Percentiles rank a stretch among this genome's conserved stretches.
phyloP scores from a whole-genome alignment of 78 protist genomes.

The slime mould (Dictyostelium discoideum) region dicty_2.7 NC_007090.3:3448501-3449000 shows the following conservation, averaged over 20 bases:
- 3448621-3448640: conserved; percentile 24
- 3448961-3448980: neutral
- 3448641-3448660: conserved; percentile 40
- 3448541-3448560: conserved; percentile 39
- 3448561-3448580: conserved; percentile 31
- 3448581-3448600: conserved; percentile 3
- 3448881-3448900: neutral
- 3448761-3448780: neutral
- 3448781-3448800: conserved; percentile 34
- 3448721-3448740: neutral
- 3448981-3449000: conserved; percentile 30
- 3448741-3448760: neutral
- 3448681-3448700: neutral
- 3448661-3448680: neutral
- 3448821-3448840: conserved; percentile 19
- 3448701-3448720: neutral
- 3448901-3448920: neutral
- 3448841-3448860: conserved; percentile 25
- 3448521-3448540: neutral
- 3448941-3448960: neutral
- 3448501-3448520: neutral
- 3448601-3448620: conserved; percentile 25
- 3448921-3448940: neutral
- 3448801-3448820: conserved; percentile 46
- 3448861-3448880: conserved; percentile 18